These are phyloP conservation scores for Wickerhamiella spandovensis DNA, from an alignment of 805 yeast genomes.

Conservation along the genomic window DNA sequence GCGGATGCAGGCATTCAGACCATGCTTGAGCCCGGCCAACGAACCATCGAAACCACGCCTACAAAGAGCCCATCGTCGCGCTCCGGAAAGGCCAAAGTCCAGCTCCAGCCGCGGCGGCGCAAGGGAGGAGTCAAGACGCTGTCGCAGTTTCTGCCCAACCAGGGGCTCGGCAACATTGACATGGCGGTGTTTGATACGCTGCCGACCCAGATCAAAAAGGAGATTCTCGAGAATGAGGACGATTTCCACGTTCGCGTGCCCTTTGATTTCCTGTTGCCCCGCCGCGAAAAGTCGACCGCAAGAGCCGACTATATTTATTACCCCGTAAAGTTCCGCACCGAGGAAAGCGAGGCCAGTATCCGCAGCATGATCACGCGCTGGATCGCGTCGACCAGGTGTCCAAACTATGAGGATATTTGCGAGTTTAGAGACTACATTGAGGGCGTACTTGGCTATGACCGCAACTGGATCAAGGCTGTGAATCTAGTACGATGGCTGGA, in stretches of 20 bases:
- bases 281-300: background rate
- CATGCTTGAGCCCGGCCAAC: conserved; percentile 6
- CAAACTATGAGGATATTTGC: conserved; percentile 29
- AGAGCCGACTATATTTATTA: conserved; percentile 3
- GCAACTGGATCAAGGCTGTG: conserved; percentile 17
- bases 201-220: conserved; percentile 41
- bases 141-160: conserved; percentile 16
- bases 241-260: conserved; percentile 9
- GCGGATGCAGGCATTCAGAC: conserved; percentile 8
- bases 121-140: conserved; percentile 8
- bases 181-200: conserved; percentile 49
- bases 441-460: conserved; percentile 21
- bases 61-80: conserved; percentile 5
- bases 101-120: conserved; percentile 5
- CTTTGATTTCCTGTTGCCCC: background rate
- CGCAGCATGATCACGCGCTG: conserved; percentile 25
- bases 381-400: conserved; percentile 26
- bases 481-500: conserved; percentile 15
- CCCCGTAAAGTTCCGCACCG: conserved; percentile 26
- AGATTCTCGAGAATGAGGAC: conserved; percentile 7
- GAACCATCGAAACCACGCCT: background rate
- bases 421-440: conserved; percentile 27
- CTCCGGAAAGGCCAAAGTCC: conserved; percentile 1
- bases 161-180: conserved; percentile 33
- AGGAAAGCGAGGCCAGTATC: conserved; percentile 25